Conservation (phyloP, 1,284 basidiomycete genomes). For the Naganishia sp. region DNA sequence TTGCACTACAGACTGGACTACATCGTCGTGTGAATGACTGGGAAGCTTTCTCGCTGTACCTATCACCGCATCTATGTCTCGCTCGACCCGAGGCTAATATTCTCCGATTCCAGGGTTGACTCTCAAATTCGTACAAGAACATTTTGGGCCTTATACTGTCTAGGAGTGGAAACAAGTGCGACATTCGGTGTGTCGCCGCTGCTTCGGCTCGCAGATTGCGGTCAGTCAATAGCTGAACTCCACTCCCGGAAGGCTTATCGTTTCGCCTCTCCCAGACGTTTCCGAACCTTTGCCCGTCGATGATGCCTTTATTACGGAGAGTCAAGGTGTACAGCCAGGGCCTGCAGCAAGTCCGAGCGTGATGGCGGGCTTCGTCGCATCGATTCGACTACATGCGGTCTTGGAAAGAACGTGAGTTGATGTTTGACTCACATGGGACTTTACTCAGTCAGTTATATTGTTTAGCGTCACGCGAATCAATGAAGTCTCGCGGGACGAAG, state of each 20-base stretch:
- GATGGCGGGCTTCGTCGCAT: conserved; percentile 42
- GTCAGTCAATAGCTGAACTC: conserved; percentile 20
- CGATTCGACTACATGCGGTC: conserved; percentile 43
- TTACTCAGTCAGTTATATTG: not conserved
- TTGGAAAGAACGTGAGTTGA: conserved; percentile 39
- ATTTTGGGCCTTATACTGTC: conserved; percentile 44
- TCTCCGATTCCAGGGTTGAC: conserved; percentile 35
- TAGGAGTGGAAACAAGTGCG: conserved; percentile 42
- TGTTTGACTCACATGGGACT: not conserved
- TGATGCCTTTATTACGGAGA: conserved; percentile 41
- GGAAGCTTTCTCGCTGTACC: conserved; percentile 38
- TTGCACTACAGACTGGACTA: conserved; percentile 43
- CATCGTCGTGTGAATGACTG: conserved; percentile 42
- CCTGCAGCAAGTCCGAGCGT: conserved; percentile 41
- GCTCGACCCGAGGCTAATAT: not conserved
- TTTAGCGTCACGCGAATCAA: conserved; percentile 36
- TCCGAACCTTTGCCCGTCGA: conserved; percentile 43
- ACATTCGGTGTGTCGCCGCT: conserved; percentile 43
- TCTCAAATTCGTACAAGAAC: conserved; percentile 43
- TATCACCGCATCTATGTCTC: not conserved
- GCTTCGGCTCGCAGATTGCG: conserved; percentile 40
- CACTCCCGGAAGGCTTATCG: not conserved
- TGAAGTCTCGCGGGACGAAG: conserved; percentile 28
- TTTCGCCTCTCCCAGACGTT: conserved; percentile 32
- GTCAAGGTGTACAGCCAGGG: conserved; percentile 40